Base-by-base conservation (phyloP, 176 grass and related monocot genomes). In the Triticum monococcum region DNA sequence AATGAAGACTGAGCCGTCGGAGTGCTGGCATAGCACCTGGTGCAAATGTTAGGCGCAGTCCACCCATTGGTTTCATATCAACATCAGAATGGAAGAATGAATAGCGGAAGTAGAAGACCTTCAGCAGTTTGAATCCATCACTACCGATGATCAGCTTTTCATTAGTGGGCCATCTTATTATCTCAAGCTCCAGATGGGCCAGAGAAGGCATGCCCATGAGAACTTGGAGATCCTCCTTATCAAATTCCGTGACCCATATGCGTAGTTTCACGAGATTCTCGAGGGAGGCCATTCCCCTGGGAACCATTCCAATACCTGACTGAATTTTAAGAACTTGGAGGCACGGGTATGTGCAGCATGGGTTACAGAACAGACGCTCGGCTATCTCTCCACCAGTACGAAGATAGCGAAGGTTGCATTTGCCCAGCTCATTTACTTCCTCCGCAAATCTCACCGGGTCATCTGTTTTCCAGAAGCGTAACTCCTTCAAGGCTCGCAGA, bases 401-500 rank as follows among this genome's bases (percentile, higher is more conserved):
- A 61, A 61, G 59, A 61, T 9, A 61, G 0, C 22, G 59, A 8
- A 61, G 59, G 59, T 61, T 61, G 59, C 20, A 7, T 23, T 61
- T 9, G 2, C 59, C 22, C 59, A 0, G 23, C 22, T 62, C 59
- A 62, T 24, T 62, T 62, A 62, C 3, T 24, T 24, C n/a, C 3
- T 62, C 59, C 59, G n/a, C 59, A 62, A 62, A 24, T 62, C 3
- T 24, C n/a, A 62, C 59, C 2, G 9, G 59, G 22, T 62, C 9
- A 9, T 24, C 59, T 2, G n/a, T 61, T 61, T n/a, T 0, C 7
- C 0, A 0, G 8, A 61, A 3, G 3, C 0, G 0, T 61, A 61
- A 23, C 22, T 23, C 20, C 59, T 24, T 8, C 59, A 61, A 61
- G 22, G 59, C 8, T 0, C 11, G 59, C 22, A 61, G 18, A 23